Evolutionary conservation across 2,329 filamentous ascomycete genomes (phyloP).

Genomic region (Cylindrodendrum hubeiense): DNA sequence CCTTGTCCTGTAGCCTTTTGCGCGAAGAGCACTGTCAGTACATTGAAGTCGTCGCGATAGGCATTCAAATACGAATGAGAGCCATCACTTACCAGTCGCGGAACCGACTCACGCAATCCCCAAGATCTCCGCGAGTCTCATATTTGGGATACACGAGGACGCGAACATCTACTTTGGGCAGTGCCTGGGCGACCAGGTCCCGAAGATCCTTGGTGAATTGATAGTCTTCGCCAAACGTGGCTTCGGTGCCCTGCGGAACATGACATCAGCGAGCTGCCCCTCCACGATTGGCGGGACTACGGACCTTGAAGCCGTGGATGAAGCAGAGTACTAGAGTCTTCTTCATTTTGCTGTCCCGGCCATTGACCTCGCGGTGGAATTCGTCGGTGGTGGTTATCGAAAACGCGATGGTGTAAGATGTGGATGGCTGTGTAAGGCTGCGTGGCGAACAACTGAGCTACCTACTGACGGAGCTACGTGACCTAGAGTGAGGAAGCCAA

Average conservation of each 20-base stretch:
- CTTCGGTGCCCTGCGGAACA: slow-evolving; percentile 73
- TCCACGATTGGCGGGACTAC: slow-evolving; percentile 11
- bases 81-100: slow-evolving; percentile 73
- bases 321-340: slow-evolving; percentile 86
- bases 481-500: neutral
- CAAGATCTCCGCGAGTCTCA: slow-evolving; percentile 83
- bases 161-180: slow-evolving; percentile 77
- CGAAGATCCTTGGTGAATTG: slow-evolving; percentile 80
- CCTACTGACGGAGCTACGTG: slow-evolving; percentile 2
- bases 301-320: slow-evolving; percentile 88
- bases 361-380: slow-evolving; percentile 17
- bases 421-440: slow-evolving; percentile 12
- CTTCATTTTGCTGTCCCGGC: slow-evolving; percentile 58
- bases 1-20: slow-evolving; percentile 84
- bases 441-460: slow-evolving; percentile 1
- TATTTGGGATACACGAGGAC: slow-evolving; percentile 82
- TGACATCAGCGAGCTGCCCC: neutral
- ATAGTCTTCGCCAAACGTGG: slow-evolving; percentile 77
- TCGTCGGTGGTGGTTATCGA: slow-evolving; percentile 7
- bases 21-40: neutral
- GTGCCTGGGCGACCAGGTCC: slow-evolving; percentile 70
- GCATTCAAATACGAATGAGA: neutral
- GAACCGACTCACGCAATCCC: slow-evolving; percentile 78
- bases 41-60: neutral
- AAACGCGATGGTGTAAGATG: neutral